Conservation (phyloP, 176 grass and related monocot species). For the Oryza rufipogon region DNA sequence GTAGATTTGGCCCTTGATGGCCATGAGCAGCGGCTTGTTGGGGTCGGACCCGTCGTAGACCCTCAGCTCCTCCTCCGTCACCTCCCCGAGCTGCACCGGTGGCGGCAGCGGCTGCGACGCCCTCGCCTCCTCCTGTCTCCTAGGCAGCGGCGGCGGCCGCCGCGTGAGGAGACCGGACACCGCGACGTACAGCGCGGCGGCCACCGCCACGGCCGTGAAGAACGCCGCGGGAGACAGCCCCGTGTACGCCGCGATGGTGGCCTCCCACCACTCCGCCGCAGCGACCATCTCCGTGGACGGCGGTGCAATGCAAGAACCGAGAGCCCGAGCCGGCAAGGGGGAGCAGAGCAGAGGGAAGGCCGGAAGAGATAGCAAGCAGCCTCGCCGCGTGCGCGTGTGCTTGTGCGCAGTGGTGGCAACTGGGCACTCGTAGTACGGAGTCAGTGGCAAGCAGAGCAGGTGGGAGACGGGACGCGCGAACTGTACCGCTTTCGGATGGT, state of each 20-base stretch:
- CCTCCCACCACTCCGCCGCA: constrained; percentile 42
- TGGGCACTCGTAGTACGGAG: no score
- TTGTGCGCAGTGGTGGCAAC: background rate
- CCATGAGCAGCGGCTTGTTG: constrained; percentile 65
- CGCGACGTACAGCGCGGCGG: constrained; percentile 41
- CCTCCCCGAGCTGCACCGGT: constrained; percentile 58
- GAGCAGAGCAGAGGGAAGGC: background rate
- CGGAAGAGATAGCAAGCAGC: background rate
- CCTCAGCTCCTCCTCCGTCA: constrained; percentile 61
- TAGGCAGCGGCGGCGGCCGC: background rate
- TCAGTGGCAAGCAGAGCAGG: background rate
- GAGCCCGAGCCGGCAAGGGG: background rate
- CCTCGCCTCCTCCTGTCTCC: constrained; percentile 13
- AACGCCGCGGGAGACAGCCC: constrained; percentile 54
- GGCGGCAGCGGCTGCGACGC: constrained; percentile 32
- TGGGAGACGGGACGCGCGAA: constrained; percentile 26
- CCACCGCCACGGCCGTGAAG: constrained; percentile 51
- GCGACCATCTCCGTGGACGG: constrained; percentile 24
- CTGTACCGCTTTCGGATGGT: background rate
- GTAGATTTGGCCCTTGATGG: constrained; percentile 74
- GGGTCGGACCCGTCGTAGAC: constrained; percentile 62
- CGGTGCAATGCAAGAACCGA: background rate
- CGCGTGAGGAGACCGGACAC: constrained; percentile 24
- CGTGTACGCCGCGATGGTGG: constrained; percentile 43
- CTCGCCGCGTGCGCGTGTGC: background rate